Base-by-base conservation (phyloP, 1,139 yeast species). In the Hyphopichia fennica region DNA sequence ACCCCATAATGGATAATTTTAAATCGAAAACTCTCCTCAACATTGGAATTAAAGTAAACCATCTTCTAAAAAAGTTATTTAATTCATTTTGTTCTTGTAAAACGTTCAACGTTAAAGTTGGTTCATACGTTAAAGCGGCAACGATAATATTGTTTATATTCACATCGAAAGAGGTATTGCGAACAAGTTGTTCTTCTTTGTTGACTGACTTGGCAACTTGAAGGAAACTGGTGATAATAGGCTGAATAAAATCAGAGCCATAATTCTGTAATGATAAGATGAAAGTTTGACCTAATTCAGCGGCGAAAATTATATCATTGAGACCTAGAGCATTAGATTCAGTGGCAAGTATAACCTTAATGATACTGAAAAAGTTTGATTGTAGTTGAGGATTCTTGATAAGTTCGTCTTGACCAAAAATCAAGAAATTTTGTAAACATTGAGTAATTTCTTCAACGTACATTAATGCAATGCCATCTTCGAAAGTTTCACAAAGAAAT, bases 1-100 rank as follows among this genome's bases (percentile, higher is more conserved):
- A 60, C 1, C 95, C 95, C 49, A 91, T 63, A 3, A 81, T 69
- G 1, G 88, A 79, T 34, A 93, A 65, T 61, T 90, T 90, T 61
- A 89, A 74, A 63, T 91, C 98, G 54, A 78, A 87, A 2, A 89
- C 96, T 46, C 96, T 72, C n/a, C 75, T 72, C 51, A 86, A 74
- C 34, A 69, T 67, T 3, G 84, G 78, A 41, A 82, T 69, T 60
- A 70, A 45, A 6, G 74, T 67, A 52, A 88, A 77, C 97, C 97
- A 93, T 35, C 73, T 60, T 34, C 73, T 72, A 54, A 91, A 80
- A 55, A 89, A 82, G 3, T 63, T 53, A 19, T 69, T 69, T 9
- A 82, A 62, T 40, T 73, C 69, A 17, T 73, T 65, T 14, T 62
- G 57, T 39, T 74, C 72, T 46, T 76, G 73, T 43, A 93, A 67